phyloP scores from a whole-genome alignment of 768 basidiomycete species.

The Psilocybe tampanensis region DNA sequence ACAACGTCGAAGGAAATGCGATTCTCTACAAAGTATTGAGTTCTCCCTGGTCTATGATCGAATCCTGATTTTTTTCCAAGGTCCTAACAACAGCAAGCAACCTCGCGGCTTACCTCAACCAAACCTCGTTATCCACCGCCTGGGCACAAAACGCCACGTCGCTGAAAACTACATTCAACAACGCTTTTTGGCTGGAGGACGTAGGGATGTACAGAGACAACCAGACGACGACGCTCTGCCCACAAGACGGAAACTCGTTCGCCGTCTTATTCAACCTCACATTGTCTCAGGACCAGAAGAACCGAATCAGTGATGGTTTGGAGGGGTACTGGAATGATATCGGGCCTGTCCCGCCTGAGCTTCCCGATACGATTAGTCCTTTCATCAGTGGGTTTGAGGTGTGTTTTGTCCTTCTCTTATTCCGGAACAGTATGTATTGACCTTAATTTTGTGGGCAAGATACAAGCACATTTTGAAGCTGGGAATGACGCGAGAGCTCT shows the following conservation, averaged over 20 bases:
- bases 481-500: slow-evolving; percentile 54
- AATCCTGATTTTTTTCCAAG: no score
- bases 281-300: slow-evolving; percentile 35
- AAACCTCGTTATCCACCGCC: slow-evolving; percentile 32
- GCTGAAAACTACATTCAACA: slow-evolving; percentile 52
- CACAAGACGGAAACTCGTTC: slow-evolving; percentile 62
- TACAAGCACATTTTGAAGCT: slow-evolving; percentile 59
- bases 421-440: no score
- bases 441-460: slow-evolving; percentile 30
- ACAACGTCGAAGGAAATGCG: slow-evolving; percentile 59
- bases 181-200: slow-evolving; percentile 50
- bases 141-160: slow-evolving; percentile 49
- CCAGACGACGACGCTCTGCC: slow-evolving; percentile 49
- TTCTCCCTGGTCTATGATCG: no score
- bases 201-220: slow-evolving; percentile 59
- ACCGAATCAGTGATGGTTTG: slow-evolving; percentile 48
- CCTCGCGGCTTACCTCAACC: slow-evolving; percentile 43
- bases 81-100: slow-evolving; percentile 48
- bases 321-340: slow-evolving; percentile 53
- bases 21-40: slow-evolving; percentile 49
- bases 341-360: slow-evolving; percentile 55
- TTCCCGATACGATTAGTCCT: slow-evolving; percentile 60
- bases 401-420: slow-evolving; percentile 11
- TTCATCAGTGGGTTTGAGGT: slow-evolving; percentile 64
- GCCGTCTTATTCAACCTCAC: slow-evolving; percentile 58